These are phyloP conservation scores for Phialophora chinensis DNA, from an alignment of 2,329 filamentous ascomycete species.

Conservation along the genomic window DNA sequence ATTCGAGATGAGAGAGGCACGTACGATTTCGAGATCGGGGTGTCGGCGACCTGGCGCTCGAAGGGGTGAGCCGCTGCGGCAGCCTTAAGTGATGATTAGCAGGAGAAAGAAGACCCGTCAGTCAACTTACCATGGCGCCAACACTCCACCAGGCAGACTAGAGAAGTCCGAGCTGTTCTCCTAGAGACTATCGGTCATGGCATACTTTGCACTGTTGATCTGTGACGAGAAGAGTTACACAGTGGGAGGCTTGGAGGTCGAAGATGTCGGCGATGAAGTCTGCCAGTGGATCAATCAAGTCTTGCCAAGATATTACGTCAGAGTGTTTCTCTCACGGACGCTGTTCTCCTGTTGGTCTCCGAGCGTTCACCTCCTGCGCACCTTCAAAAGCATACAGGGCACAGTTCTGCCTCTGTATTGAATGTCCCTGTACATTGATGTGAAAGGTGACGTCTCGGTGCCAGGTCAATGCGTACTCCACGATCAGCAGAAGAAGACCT, in stretches of 20 bases:
- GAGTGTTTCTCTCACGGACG: neutral
- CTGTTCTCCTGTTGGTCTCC: neutral
- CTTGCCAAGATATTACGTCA: constrained; percentile 7
- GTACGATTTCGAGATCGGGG: constrained; percentile 90
- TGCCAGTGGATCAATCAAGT: constrained; percentile 19
- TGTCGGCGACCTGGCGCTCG: constrained; percentile 79
- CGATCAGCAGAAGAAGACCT: neutral
- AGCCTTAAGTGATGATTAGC: constrained; percentile 27
- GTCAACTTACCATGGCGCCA: constrained; percentile 18
- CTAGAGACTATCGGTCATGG: neutral
- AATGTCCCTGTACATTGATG: too few relatives aligned
- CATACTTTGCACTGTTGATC: neutral
- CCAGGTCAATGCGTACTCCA: too few relatives aligned
- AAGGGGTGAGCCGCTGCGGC: constrained; percentile 59
- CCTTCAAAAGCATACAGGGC: too few relatives aligned
- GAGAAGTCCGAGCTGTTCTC: neutral
- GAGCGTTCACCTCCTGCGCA: too few relatives aligned
- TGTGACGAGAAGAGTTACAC: constrained; percentile 2
- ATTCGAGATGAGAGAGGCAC: constrained; percentile 47
- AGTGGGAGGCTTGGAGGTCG: neutral
- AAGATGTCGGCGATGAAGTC: constrained; percentile 1
- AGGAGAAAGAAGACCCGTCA: neutral
- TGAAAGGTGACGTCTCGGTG: too few relatives aligned
- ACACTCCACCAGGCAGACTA: neutral
- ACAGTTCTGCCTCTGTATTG: neutral